These are phyloP conservation scores for Massarina eburnea DNA, from an alignment of 2,329 filamentous ascomycete species.

Conservation along the genomic window DNA sequence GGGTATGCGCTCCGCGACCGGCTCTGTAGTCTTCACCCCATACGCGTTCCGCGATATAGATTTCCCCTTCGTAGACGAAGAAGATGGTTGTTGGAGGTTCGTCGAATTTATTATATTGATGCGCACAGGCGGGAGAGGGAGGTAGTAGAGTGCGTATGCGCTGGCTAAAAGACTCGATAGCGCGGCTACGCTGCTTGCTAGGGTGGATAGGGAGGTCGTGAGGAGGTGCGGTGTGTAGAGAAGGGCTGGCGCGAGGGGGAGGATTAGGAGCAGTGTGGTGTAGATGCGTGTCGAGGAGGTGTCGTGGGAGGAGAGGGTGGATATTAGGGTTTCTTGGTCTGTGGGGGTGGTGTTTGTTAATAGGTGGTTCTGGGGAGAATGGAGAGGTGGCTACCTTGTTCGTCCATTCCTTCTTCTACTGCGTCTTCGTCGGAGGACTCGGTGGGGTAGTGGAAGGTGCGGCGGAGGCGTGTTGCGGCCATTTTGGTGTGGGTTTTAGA, in stretches of 20 bases:
- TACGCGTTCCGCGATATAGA: conserved; percentile 3
- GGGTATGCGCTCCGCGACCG: conserved; percentile 8
- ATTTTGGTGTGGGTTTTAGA: conserved; percentile 29
- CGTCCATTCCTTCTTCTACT: conserved; percentile 67
- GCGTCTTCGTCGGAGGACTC: conserved; percentile 57
- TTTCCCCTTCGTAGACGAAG: conserved; percentile 16
- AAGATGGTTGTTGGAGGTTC: conserved; percentile 1
- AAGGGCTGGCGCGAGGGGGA: conserved; percentile 60
- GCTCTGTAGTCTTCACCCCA: conserved; percentile 3
- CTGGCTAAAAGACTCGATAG: conserved; percentile 66
- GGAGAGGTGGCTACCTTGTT: conserved; percentile 61
- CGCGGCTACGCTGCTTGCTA: conserved; percentile 57
- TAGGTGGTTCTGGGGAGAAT: conserved; percentile 3
- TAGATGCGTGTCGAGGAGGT: conserved; percentile 50
- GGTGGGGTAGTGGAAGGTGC: conserved; percentile 74
- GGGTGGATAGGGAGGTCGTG: conserved; percentile 24
- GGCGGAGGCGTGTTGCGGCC: conserved; percentile 67
- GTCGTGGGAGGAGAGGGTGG: conserved; percentile 41
- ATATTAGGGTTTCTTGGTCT: conserved; percentile 34
- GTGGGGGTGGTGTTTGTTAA: conserved; percentile 3
- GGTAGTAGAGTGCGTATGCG: conserved; percentile 60
- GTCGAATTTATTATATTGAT: conserved; percentile 16
- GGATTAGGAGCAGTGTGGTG: conserved; percentile 56
- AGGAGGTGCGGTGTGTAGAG: conserved; percentile 58
- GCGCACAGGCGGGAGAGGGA: conserved; percentile 57